Evolutionary conservation across 257 asterid species (phyloP).

Genomic region (Striga asiatica): DNA sequence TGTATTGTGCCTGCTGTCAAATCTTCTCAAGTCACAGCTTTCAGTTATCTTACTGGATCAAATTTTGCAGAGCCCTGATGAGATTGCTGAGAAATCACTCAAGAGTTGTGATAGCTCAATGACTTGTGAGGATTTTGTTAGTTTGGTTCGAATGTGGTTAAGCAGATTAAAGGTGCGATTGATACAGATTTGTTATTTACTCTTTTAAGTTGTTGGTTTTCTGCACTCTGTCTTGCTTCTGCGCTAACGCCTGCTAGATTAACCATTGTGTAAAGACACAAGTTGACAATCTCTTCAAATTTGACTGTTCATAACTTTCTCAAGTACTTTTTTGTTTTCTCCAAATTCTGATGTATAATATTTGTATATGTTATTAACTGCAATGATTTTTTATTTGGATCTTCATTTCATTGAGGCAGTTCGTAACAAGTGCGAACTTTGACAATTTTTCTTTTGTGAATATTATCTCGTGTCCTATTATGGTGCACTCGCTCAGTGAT

Average conservation of each 20-base stretch:
- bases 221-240: background rate
- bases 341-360: no score
- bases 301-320: no score
- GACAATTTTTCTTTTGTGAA: background rate
- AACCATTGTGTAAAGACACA: background rate
- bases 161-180: slow-evolving; percentile 62
- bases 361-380: no score
- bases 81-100: slow-evolving; percentile 76
- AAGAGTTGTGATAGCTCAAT: slow-evolving; percentile 52
- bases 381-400: background rate
- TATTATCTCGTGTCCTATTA: background rate
- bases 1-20: background rate
- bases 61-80: slow-evolving; percentile 72
- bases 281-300: background rate
- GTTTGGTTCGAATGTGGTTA: slow-evolving; percentile 67
- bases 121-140: slow-evolving; percentile 72
- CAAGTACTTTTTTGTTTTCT: no score
- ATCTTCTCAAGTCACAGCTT: background rate
- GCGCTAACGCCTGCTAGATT: background rate
- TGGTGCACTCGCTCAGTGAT: background rate
- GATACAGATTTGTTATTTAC: slow-evolving; percentile 6
- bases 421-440: background rate
- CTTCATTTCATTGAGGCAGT: background rate
- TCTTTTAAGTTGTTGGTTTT: slow-evolving; percentile 1
- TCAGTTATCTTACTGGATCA: slow-evolving; percentile 14